Evolutionary conservation across 2,329 filamentous ascomycete genomes (phyloP).

Genomic region (Fusarium pseudograminearum): DNA sequence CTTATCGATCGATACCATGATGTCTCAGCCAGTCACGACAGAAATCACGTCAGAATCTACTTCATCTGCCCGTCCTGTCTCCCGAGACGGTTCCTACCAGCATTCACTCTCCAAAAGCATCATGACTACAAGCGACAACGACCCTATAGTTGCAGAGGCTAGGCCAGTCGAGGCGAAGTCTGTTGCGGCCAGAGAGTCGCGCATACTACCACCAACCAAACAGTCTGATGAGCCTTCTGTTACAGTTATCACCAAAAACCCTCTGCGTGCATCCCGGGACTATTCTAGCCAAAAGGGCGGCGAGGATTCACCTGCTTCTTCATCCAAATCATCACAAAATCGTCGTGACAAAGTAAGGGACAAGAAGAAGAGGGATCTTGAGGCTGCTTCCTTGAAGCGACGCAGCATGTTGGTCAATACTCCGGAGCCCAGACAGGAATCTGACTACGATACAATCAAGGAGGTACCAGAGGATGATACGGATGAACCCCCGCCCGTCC

Average conservation of each 20-base stretch:
- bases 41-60: slow-evolving; percentile 11
- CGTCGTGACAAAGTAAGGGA: slow-evolving; percentile 56
- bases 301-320: slow-evolving; percentile 26
- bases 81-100: slow-evolving; percentile 25
- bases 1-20: slow-evolving; percentile 47
- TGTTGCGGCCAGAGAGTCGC: slow-evolving; percentile 29
- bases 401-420: slow-evolving; percentile 26
- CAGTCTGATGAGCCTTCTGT: slow-evolving; percentile 22
- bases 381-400: slow-evolving; percentile 49
- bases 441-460: slow-evolving; percentile 8
- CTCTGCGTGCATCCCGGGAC: slow-evolving; percentile 21
- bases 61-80: slow-evolving; percentile 15
- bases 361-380: slow-evolving; percentile 57
- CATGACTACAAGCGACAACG: slow-evolving; percentile 35
- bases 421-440: slow-evolving; percentile 1
- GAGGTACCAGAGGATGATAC: not conserved
- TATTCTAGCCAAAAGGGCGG: slow-evolving; percentile 2
- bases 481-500: slow-evolving; percentile 29
- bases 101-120: slow-evolving; percentile 40
- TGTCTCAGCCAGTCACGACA: slow-evolving; percentile 34
- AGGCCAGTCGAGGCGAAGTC: slow-evolving; percentile 18
- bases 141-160: slow-evolving; percentile 32
- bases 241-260: slow-evolving; percentile 44
- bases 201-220: slow-evolving; percentile 24
- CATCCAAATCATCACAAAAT: slow-evolving; percentile 46